phyloP scores from a whole-genome alignment of 1,284 basidiomycete genomes.

The Sphagnurus paluster region DNA sequence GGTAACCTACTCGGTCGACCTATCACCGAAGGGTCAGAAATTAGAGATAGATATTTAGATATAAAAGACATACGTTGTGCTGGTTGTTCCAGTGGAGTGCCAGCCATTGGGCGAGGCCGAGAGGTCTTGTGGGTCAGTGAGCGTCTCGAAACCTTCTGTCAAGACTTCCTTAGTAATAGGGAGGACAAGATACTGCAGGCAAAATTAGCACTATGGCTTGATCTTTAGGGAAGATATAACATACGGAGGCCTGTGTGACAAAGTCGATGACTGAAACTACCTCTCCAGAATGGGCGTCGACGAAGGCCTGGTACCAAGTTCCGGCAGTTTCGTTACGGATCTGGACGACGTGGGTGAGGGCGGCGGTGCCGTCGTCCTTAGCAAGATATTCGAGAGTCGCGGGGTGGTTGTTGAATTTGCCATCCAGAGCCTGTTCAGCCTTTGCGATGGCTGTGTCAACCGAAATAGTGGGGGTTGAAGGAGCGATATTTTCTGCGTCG shows the following conservation, averaged over 20 bases:
- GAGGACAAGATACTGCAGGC: constrained; percentile 40
- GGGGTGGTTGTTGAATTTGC: constrained; percentile 41
- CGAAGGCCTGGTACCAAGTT: constrained; percentile 64
- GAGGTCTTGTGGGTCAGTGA: constrained; percentile 43
- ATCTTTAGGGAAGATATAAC: constrained; percentile 8
- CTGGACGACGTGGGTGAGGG: constrained; percentile 54
- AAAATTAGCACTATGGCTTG: background rate
- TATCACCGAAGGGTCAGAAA: background rate
- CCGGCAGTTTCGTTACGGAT: constrained; percentile 52
- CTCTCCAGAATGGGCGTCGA: constrained; percentile 55
- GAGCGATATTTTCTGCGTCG: constrained; percentile 32
- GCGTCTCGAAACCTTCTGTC: constrained; percentile 37
- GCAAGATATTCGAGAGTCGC: constrained; percentile 46
- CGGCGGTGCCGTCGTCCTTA: constrained; percentile 47
- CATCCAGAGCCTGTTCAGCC: constrained; percentile 40
- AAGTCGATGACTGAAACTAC: constrained; percentile 54
- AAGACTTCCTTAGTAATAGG: constrained; percentile 39
- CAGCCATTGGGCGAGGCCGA: constrained; percentile 45
- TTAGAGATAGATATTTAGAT: background rate
- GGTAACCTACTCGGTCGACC: background rate
- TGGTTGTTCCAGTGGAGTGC: constrained; percentile 31
- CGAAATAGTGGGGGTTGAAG: constrained; percentile 36
- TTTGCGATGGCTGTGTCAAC: constrained; percentile 37
- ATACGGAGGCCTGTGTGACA: constrained; percentile 39
- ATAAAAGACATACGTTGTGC: constrained; percentile 16